Percentiles rank a stretch among this genome's conserved stretches.
Conservation (phyloP, 257 asterid genomes). For the Nemophila menziesii region DNA sequence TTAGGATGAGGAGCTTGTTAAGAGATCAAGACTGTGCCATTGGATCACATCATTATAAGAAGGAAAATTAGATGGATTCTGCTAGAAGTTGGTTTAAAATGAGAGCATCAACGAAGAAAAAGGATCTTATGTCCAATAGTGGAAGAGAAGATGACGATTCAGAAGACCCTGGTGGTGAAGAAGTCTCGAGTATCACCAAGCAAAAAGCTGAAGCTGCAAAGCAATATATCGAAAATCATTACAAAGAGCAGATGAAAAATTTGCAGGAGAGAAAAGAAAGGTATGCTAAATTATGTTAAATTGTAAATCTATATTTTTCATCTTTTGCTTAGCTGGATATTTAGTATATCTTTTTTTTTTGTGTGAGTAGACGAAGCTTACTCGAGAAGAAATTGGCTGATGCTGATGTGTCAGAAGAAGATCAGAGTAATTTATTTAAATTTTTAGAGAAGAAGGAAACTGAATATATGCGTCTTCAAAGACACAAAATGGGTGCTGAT, state of each 20-base stretch:
- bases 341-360: neutral
- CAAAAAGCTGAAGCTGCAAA: conserved; percentile 3
- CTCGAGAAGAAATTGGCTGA: conserved; percentile 4
- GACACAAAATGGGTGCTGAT: conserved; percentile 6
- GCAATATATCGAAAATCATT: conserved; percentile 4
- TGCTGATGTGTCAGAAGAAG: conserved; percentile 3
- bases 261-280: conserved; percentile 4
- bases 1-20: neutral
- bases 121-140: neutral
- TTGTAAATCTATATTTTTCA: neutral
- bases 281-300: neutral
- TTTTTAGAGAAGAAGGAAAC: conserved; percentile 2
- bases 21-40: neutral
- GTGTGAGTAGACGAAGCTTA: neutral
- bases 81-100: neutral
- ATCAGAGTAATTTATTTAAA: neutral
- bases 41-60: neutral
- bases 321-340: neutral
- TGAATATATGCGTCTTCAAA: conserved; percentile 2
- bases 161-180: neutral
- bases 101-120: neutral
- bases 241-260: conserved; percentile 4
- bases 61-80: neutral
- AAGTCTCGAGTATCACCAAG: neutral
- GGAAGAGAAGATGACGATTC: neutral